A percentile compares a stretch with the other conserved stretches of the same genome.
Evolutionary conservation across 495 filamentous ascomycete genomes (phyloP).

Genomic region (Amphirosellinia nigrospora): DNA sequence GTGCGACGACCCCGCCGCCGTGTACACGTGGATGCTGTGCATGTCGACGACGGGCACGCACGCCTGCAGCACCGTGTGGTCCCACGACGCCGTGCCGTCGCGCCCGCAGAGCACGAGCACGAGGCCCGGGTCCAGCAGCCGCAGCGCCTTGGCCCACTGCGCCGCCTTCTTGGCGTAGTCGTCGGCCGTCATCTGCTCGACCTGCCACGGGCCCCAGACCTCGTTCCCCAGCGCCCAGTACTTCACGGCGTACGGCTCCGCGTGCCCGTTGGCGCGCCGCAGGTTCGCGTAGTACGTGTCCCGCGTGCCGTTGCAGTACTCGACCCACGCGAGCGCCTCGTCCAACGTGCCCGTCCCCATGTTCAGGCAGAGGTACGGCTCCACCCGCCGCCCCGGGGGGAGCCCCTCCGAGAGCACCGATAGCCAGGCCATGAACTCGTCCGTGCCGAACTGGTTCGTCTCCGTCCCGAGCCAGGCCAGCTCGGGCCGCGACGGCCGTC

Average conservation of each 20-base stretch:
- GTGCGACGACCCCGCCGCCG: conserved; percentile 53
- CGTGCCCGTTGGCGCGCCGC: conserved; percentile 70
- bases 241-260: conserved; percentile 73
- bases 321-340: conserved; percentile 78
- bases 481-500: conserved; percentile 70
- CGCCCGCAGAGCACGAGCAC: conserved; percentile 74
- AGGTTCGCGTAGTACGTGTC: conserved; percentile 82
- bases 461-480: conserved; percentile 78
- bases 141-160: conserved; percentile 83
- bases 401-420: conserved; percentile 58
- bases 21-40: conserved; percentile 73
- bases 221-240: conserved; percentile 75
- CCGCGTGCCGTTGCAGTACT: conserved; percentile 76
- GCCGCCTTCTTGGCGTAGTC: conserved; percentile 76
- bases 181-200: conserved; percentile 74
- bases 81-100: conserved; percentile 71
- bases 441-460: conserved; percentile 78
- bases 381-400: conserved; percentile 46
- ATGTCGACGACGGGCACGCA: conserved; percentile 74
- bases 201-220: conserved; percentile 79
- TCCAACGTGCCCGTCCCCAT: conserved; percentile 77
- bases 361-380: conserved; percentile 79
- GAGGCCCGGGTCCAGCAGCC: conserved; percentile 72
- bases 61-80: conserved; percentile 71
- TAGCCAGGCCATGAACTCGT: conserved; percentile 85